Evolutionary conservation across 352 stramenopile species (phyloP).

Genomic region (Pythium monospermum): DNA sequence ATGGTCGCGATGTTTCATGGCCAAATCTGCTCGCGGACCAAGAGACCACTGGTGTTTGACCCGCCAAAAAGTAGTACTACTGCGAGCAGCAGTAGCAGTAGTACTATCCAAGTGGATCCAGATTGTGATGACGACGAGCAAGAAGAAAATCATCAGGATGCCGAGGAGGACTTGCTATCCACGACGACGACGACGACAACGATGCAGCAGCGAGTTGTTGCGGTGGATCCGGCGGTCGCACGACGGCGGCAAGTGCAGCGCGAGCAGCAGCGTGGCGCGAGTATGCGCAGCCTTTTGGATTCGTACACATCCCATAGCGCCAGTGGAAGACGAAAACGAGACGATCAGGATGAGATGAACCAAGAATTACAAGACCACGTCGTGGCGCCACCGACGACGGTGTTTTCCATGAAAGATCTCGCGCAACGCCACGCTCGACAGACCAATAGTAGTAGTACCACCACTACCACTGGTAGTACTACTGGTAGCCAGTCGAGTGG

Average conservation of each 20-base stretch:
- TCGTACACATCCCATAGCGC: conserved; percentile 3
- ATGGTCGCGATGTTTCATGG: conserved; percentile 48
- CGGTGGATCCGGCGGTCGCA: conserved; percentile 16
- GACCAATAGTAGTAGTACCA: neutral
- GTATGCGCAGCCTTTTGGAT: conserved; percentile 20
- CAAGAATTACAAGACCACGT: conserved; percentile 15
- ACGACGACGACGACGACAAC: conserved; percentile 4
- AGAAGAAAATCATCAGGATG: too few relatives aligned
- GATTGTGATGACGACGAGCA: too few relatives aligned
- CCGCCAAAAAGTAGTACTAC: conserved; percentile 1
- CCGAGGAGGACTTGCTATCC: too few relatives aligned
- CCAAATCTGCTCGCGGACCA: conserved; percentile 34
- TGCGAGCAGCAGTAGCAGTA: neutral
- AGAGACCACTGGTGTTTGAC: conserved; percentile 2
- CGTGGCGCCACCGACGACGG: neutral
- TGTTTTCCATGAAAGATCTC: conserved; percentile 22
- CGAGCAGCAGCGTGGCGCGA: conserved; percentile 20
- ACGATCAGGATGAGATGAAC: too few relatives aligned
- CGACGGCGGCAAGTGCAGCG: conserved; percentile 10
- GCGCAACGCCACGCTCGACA: conserved; percentile 12
- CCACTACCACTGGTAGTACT: neutral
- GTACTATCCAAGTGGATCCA: too few relatives aligned
- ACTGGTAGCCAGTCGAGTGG: too few relatives aligned
- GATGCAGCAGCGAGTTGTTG: neutral
- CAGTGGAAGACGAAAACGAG: neutral